phyloP scores from a whole-genome alignment of 2,329 filamentous ascomycete species.

The Trichothecium roseum region DNA sequence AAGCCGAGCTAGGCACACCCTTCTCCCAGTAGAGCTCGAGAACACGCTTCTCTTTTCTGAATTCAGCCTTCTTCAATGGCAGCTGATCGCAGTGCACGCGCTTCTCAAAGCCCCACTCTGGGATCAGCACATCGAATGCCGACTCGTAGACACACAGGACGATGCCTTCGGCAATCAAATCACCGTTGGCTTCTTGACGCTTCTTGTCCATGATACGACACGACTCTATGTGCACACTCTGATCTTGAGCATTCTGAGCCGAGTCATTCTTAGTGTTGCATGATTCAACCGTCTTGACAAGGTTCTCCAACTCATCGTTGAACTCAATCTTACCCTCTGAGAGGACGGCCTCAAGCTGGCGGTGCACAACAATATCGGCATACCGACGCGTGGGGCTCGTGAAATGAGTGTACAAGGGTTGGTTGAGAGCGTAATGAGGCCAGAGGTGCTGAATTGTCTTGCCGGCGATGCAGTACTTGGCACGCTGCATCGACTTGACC shows the following conservation, averaged over 20 bases:
- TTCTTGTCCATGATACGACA: constrained; percentile 94
- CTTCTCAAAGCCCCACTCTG: constrained; percentile 98
- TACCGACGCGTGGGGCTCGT: constrained; percentile 92
- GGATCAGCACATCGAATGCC: constrained; percentile 94
- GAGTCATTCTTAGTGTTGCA: constrained; percentile 99
- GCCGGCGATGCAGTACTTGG: constrained; percentile 85
- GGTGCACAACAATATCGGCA: constrained; percentile 89
- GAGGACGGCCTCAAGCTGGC: constrained; percentile 80
- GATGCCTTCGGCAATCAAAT: constrained; percentile 90
- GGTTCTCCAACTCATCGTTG: constrained; percentile 74
- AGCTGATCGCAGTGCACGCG: constrained; percentile 97
- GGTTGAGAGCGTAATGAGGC: constrained; percentile 84
- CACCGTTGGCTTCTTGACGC: constrained; percentile 74
- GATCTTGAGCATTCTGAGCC: constrained; percentile 92
- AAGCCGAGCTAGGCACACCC: constrained; percentile 90
- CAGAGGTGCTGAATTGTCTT: constrained; percentile 69
- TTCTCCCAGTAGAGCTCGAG: constrained; percentile 99
- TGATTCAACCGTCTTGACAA: constrained; percentile 86
- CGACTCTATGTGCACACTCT: constrained; percentile 96
- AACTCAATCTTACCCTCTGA: constrained; percentile 78
- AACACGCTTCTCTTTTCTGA: constrained; percentile 88
- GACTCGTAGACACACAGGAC: constrained; percentile 97
- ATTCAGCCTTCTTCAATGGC: constrained; percentile 98
- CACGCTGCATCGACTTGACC: constrained; percentile 90
- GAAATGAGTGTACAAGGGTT: constrained; percentile 94